Base-by-base conservation (phyloP, 2,329 filamentous ascomycete genomes). In the Aschersonia sp. region DNA sequence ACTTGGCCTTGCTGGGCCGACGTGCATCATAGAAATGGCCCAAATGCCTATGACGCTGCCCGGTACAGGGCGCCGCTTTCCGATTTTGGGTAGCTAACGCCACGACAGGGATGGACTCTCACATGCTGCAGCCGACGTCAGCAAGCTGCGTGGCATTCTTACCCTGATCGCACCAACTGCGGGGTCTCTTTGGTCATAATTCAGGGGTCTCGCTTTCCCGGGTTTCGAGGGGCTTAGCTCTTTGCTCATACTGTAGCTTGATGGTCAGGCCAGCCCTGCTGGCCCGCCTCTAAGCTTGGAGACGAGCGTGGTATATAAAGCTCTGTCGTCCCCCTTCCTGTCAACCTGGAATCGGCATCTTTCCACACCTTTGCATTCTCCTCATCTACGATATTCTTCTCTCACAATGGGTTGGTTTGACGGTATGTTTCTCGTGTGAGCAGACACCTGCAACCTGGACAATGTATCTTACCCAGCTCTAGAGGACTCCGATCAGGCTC, bases 341-440 rank as follows among this genome's bases (percentile, higher is more conserved):
- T 37, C 8, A 5, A 4, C 8, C 12, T 37, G 4, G 12, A 12
- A 5, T 12, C 35, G 12, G 12, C 35, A 37, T 37, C 35, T 37
- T 12, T 9, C 12, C 35, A 37, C 35, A 37, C 22, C 22, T 22
- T 22, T 22, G 22, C 12, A 37, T 37, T 37, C 35, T 37, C 33
- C 11, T 37, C 35, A 12, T 37, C 8, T 12, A 37, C 35, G 8
- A 37, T 9, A 37, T 9, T 9, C 35, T 37, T 12, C 12, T 12
- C 11, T 22, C 45, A 54, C 47, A 47, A 56, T 56, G 54, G 54
- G 53, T 46, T 56, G 53, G 53, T 56, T 56, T 45, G 51, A 53
- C 45, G 42, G 54, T 56, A 49, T 41, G 47, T 30, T 9, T 11
- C 44, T 37, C 42, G 22, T 22, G 22, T 22, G 22, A 22, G 22